phyloP scores from a whole-genome alignment of 73 alveolate genomes.

The Tetrahymena thermophila region DNA sequence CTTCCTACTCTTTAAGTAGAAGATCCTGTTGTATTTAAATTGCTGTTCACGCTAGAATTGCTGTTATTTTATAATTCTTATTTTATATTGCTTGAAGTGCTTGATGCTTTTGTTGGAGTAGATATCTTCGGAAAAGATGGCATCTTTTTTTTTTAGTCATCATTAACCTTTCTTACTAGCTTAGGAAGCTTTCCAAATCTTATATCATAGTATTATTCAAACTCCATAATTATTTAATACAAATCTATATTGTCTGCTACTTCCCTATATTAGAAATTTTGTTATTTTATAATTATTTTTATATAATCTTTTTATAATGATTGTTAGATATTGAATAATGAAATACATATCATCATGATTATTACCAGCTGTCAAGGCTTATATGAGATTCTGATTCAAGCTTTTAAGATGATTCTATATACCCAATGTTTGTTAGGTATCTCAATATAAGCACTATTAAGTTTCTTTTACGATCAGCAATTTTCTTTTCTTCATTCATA shows the following conservation, averaged over 20 bases:
- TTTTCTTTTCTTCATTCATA: conserved; percentile 75
- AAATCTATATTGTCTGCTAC: conserved; percentile 97
- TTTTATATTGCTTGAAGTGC: conserved; percentile 23
- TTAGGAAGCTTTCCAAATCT: conserved; percentile 83
- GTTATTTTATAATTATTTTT: neutral
- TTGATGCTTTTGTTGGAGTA: conserved; percentile 49
- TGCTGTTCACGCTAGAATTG: conserved; percentile 18
- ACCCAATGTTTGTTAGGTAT: conserved; percentile 78
- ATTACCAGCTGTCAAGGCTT: conserved; percentile 69
- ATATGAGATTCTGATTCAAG: conserved; percentile 79
- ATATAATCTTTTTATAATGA: neutral
- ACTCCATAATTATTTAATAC: conserved; percentile 80
- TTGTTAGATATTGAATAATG: neutral
- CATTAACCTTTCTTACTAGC: conserved; percentile 71
- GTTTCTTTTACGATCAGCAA: conserved; percentile 79
- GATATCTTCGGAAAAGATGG: conserved; percentile 48
- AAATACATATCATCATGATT: neutral
- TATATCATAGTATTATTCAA: conserved; percentile 89
- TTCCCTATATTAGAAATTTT: conserved; percentile 11
- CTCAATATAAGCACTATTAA: conserved; percentile 68
- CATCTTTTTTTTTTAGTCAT: conserved; percentile 50
- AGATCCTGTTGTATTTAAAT: conserved; percentile 20
- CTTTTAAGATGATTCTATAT: conserved; percentile 68
- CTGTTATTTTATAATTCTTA: conserved; percentile 4
- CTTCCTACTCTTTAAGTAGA: conserved; percentile 8